These are phyloP conservation scores for Arachis hypogaea DNA, from an alignment of 306 rosid genomes.

Conservation along the genomic window DNA sequence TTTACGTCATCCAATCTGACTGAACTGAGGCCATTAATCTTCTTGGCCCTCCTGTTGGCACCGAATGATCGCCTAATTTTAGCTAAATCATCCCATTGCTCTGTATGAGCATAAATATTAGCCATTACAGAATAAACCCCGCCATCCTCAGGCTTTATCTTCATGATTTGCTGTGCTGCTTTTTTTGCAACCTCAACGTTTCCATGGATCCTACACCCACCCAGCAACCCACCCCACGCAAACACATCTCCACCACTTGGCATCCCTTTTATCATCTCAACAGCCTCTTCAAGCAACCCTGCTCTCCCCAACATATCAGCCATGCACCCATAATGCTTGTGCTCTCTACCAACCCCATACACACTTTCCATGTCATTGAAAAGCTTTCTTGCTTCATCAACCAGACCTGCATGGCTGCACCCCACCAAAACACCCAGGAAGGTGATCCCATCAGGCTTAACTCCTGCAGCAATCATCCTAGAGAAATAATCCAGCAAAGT, in stretches of 20 bases:
- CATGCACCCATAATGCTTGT: slow-evolving; percentile 83
- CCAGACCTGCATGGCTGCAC: slow-evolving; percentile 77
- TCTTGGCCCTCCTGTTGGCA: slow-evolving; percentile 59
- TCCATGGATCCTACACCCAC: slow-evolving; percentile 81
- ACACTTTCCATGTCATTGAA: slow-evolving; percentile 64
- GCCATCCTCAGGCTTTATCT: slow-evolving; percentile 81
- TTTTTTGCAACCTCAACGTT: slow-evolving; percentile 63
- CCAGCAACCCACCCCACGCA: slow-evolving; percentile 85
- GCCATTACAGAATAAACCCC: slow-evolving; percentile 82
- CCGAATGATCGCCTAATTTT: slow-evolving; percentile 57
- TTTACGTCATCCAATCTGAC: slow-evolving; percentile 45
- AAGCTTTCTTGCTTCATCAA: slow-evolving; percentile 58
- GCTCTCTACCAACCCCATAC: slow-evolving; percentile 57
- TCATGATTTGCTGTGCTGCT: slow-evolving; percentile 70
- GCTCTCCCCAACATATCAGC: slow-evolving; percentile 75
- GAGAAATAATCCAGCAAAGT: slow-evolving; percentile 48
- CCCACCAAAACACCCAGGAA: slow-evolving; percentile 72
- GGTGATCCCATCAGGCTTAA: slow-evolving; percentile 70
- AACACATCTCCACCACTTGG: slow-evolving; percentile 72
- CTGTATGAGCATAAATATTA: slow-evolving; percentile 60
- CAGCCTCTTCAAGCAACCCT: slow-evolving; percentile 67
- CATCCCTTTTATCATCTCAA: slow-evolving; percentile 60
- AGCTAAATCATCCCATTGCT: slow-evolving; percentile 70
- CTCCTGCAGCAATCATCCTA: slow-evolving; percentile 52
- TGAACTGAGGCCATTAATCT: slow-evolving; percentile 58